Evolutionary conservation across 257 asterid species (phyloP).

Genomic region (Verbascum thapsus): DNA sequence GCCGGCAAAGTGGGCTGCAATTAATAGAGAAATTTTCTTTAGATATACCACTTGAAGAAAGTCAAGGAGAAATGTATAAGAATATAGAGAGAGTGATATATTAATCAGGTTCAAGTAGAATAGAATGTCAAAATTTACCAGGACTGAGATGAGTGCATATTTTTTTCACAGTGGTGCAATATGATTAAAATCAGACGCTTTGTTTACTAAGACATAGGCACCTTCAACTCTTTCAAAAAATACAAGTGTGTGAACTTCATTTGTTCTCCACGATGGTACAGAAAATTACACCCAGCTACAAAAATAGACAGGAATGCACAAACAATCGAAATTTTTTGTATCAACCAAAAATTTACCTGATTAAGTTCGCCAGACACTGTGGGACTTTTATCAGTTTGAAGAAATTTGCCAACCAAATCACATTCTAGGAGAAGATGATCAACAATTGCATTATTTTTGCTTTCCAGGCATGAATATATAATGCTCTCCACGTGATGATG

Average conservation of each 20-base stretch:
- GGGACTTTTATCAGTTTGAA: slow-evolving; percentile 57
- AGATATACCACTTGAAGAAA: slow-evolving; percentile 25
- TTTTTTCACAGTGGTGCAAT: slow-evolving; percentile 2
- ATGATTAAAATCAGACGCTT: slow-evolving; percentile 6
- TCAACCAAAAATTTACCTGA: slow-evolving; percentile 46
- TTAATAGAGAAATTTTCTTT: slow-evolving; percentile 24
- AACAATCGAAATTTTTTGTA: slow-evolving; percentile 1
- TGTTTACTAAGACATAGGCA: slow-evolving; percentile 11
- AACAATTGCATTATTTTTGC: slow-evolving; percentile 48
- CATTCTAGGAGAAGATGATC: slow-evolving; percentile 68
- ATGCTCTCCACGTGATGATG: slow-evolving; percentile 83
- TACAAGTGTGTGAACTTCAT: slow-evolving; percentile 15
- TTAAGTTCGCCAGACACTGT: slow-evolving; percentile 43
- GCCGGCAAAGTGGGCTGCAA: slow-evolving; percentile 84
- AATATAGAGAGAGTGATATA: too few species aligned
- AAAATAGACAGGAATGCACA: not conserved
- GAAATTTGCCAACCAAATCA: slow-evolving; percentile 55
- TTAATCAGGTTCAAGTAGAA: slow-evolving; percentile 6
- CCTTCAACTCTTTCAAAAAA: slow-evolving; percentile 17
- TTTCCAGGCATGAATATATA: slow-evolving; percentile 62
- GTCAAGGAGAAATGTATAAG: slow-evolving; percentile 4
- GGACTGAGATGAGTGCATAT: not conserved
- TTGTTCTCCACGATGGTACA: slow-evolving; percentile 15
- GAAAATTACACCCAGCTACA: slow-evolving; percentile 16
- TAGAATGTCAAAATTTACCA: not conserved